A percentile compares a stretch with the other conserved stretches of the same genome.
Conservation (phyloP, 1,284 basidiomycete species). For the Pulveroboletus sp. region DNA sequence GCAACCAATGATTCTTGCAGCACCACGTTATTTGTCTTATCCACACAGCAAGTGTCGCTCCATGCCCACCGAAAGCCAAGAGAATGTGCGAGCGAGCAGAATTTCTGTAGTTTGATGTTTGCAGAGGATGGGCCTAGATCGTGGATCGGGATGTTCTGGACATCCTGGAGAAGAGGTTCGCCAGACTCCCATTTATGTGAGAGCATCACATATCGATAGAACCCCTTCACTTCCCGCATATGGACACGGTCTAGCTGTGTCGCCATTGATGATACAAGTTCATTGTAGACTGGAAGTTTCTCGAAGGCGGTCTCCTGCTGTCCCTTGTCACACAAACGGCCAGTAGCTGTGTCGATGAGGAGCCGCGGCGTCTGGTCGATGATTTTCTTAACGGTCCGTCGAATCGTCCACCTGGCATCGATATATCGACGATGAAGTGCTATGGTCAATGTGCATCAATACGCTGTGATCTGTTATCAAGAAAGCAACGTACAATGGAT, state of each 20-base stretch:
- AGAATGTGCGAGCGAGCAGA: not conserved
- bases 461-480: too few species aligned
- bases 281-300: not conserved
- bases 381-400: not conserved
- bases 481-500: not conserved
- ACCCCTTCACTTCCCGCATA: not conserved
- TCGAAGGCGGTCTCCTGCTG: conserved; percentile 5
- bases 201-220: too few species aligned
- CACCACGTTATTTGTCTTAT: too few species aligned
- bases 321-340: not conserved
- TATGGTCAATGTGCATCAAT: not conserved
- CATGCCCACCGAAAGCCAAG: conserved; percentile 3
- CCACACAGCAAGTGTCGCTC: too few species aligned
- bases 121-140: not conserved
- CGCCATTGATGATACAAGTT: too few species aligned
- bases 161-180: conserved; percentile 4
- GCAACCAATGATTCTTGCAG: too few species aligned
- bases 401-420: not conserved
- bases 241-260: not conserved
- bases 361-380: not conserved
- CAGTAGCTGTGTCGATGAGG: not conserved
- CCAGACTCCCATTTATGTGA: not conserved
- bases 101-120: conserved; percentile 3
- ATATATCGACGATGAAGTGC: not conserved
- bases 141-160: conserved; percentile 3